Conservation (phyloP, 768 basidiomycete species). For the Zangia roseola region DNA sequence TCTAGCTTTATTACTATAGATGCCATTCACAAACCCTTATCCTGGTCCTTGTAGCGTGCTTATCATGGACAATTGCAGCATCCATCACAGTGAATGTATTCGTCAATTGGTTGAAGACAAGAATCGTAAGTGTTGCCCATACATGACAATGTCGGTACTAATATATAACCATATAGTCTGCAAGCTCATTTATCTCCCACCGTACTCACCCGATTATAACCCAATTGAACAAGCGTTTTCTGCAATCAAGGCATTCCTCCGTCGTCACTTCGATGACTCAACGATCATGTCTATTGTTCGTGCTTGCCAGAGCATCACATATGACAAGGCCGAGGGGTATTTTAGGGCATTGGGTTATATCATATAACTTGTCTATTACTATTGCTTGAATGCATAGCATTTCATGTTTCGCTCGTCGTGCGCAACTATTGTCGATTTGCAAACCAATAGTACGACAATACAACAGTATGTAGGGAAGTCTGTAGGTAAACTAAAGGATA, state of each 20-base stretch:
- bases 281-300: not conserved
- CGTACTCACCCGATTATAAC: no score
- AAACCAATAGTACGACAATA: no score
- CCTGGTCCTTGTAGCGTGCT: slow-evolving; percentile 3
- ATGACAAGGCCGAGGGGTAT: slow-evolving; percentile 1
- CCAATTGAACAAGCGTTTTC: slow-evolving; percentile 10
- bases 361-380: not conserved
- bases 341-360: slow-evolving; percentile 7
- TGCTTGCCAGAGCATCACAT: slow-evolving; percentile 2
- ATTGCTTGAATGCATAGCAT: no score
- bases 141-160: no score
- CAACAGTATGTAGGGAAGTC: no score
- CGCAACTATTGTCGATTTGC: no score
- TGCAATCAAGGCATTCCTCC: not conserved
- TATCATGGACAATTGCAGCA: slow-evolving; percentile 23
- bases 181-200: no score
- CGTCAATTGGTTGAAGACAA: slow-evolving; percentile 13
- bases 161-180: no score
- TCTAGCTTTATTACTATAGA: not conserved
- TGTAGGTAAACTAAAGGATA: no score
- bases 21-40: not conserved
- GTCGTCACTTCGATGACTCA: not conserved
- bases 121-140: slow-evolving; percentile 12
- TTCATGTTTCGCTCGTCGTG: no score
- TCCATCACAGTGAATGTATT: slow-evolving; percentile 22